phyloP scores from a whole-genome alignment of 164 flowering plant genomes.

The Litsea cubeba region DNA sequence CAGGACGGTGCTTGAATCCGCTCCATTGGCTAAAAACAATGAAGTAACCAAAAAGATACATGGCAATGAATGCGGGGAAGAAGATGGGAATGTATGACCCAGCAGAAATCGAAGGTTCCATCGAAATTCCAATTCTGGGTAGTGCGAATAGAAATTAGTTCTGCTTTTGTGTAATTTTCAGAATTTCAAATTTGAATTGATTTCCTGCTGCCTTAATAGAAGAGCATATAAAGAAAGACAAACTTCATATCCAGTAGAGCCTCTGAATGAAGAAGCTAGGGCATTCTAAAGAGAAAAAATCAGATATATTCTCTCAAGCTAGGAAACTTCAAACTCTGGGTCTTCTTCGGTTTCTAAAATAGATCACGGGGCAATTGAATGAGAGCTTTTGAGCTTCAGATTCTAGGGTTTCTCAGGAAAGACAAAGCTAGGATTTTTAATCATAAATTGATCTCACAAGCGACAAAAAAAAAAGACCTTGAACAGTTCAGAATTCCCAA shows the following conservation, averaged over 20 bases:
- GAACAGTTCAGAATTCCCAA: neutral
- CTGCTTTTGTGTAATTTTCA: neutral
- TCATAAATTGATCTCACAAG: neutral
- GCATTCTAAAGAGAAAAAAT: neutral
- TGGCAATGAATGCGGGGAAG: constrained; percentile 36
- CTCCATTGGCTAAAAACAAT: constrained; percentile 56
- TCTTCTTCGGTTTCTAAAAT: neutral
- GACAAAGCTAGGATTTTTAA: neutral
- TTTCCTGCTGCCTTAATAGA: no score
- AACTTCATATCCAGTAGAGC: neutral
- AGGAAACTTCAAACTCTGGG: neutral
- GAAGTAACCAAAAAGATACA: constrained; percentile 53
- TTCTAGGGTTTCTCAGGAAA: neutral
- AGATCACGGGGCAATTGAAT: neutral
- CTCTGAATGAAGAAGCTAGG: neutral
- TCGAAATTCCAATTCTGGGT: neutral
- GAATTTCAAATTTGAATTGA: neutral
- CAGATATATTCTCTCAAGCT: neutral
- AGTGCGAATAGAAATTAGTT: neutral
- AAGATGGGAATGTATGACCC: constrained; percentile 35
- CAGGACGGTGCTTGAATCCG: constrained; percentile 49
- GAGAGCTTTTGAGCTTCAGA: neutral
- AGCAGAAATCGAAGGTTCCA: constrained; percentile 30
- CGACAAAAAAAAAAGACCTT: neutral
- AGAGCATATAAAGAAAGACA: neutral